Percentiles rank a stretch among this genome's conserved stretches.
These are phyloP conservation scores for Adansonia digitata DNA, from an alignment of 345 rosid genomes.

Conservation along the genomic window DNA sequence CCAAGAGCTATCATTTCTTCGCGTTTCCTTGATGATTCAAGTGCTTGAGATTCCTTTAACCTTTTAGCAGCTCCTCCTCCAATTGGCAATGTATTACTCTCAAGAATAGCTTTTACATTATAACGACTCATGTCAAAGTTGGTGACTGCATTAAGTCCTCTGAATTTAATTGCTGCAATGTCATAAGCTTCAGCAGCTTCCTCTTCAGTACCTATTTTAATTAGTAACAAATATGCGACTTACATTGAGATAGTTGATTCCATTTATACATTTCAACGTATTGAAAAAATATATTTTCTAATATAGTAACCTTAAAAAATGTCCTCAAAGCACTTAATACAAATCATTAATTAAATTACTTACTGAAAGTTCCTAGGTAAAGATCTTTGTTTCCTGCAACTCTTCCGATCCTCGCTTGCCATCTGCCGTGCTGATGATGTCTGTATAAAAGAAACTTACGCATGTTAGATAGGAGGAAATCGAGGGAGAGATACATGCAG, in stretches of 20 bases:
- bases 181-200: slow-evolving; percentile 99
- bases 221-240: neutral
- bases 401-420: slow-evolving; percentile 99
- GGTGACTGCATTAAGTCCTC: slow-evolving; percentile 90
- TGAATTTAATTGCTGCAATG: slow-evolving; percentile 91
- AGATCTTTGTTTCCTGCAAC: slow-evolving; percentile 99
- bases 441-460: slow-evolving; percentile 26
- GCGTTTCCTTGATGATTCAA: slow-evolving; percentile 73
- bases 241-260: neutral
- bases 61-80: slow-evolving; percentile 98
- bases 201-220: slow-evolving; percentile 48
- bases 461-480: neutral
- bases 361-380: slow-evolving; percentile 93
- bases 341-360: neutral
- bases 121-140: slow-evolving; percentile 96
- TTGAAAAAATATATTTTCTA: no score
- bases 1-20: slow-evolving; percentile 88
- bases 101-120: slow-evolving; percentile 91
- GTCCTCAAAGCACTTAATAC: no score
- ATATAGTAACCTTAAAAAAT: no score
- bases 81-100: slow-evolving; percentile 85
- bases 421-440: slow-evolving; percentile 99
- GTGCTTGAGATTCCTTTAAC: slow-evolving; percentile 94
- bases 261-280: no score
- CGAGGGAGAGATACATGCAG: neutral